Evolutionary conservation across 192 early-diverging fungal species (phyloP).

Genomic region (Entophlyctis luteolus): DNA sequence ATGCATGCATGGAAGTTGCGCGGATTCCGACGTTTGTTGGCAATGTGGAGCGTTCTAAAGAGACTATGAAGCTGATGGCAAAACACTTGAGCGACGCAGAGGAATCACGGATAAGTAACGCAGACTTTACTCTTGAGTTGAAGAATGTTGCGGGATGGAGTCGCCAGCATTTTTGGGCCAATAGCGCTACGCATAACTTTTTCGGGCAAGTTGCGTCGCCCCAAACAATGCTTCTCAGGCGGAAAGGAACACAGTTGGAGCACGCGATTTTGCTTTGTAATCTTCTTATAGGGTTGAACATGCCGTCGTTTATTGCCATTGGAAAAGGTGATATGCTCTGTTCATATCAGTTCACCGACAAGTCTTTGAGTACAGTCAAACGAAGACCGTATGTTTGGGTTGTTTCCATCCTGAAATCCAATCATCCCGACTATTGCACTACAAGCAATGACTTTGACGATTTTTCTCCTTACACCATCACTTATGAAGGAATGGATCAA

Average conservation of each 20-base stretch:
- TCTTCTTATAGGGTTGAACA: constrained; percentile 28
- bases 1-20: constrained; percentile 28
- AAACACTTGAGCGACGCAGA: constrained; percentile 14
- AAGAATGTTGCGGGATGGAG: constrained; percentile 16
- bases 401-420: constrained; percentile 28
- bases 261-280: constrained; percentile 36
- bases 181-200: constrained; percentile 23
- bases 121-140: not conserved
- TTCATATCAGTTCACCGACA: not conserved
- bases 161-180: not conserved
- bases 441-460: constrained; percentile 2
- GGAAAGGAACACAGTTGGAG: constrained; percentile 30
- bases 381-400: constrained; percentile 40
- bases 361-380: constrained; percentile 29
- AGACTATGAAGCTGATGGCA: constrained; percentile 3
- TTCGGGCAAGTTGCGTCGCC: constrained; percentile 30
- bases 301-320: constrained; percentile 38
- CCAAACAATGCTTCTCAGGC: constrained; percentile 24
- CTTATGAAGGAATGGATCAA: not conserved
- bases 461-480: constrained; percentile 9
- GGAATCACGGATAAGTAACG: not conserved
- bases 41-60: not conserved
- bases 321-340: constrained; percentile 20
- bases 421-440: not conserved
- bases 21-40: constrained; percentile 26